These are phyloP conservation scores for Fusarium duplospermum DNA, from an alignment of 2,329 filamentous ascomycete genomes.

Conservation along the genomic window DNA sequence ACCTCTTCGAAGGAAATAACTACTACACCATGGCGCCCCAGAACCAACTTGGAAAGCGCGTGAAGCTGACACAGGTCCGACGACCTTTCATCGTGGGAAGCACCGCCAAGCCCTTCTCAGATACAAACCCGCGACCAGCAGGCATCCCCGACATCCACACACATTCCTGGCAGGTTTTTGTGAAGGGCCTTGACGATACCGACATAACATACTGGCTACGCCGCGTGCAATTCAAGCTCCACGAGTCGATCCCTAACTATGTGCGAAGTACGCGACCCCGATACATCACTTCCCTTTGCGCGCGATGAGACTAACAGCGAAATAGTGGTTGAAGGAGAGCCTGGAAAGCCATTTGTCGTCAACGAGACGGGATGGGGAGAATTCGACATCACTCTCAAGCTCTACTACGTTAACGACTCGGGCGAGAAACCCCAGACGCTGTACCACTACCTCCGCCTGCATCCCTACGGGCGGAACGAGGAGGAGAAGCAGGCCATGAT, in stretches of 20 bases:
- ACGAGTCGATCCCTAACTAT: conserved; percentile 95
- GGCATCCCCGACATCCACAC: conserved; percentile 90
- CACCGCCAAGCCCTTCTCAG: conserved; percentile 83
- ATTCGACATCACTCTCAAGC: conserved; percentile 94
- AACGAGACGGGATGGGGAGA: conserved; percentile 97
- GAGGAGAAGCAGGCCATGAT: conserved; percentile 73
- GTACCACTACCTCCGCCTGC: conserved; percentile 90
- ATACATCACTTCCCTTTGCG: neutral
- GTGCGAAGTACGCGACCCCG: conserved; percentile 72
- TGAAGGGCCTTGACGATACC: conserved; percentile 88
- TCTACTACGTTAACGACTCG: conserved; percentile 90
- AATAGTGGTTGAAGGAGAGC: conserved; percentile 76
- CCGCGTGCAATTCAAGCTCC: conserved; percentile 97
- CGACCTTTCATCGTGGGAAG: conserved; percentile 80
- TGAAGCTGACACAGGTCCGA: conserved; percentile 73
- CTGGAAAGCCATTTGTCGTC: conserved; percentile 79
- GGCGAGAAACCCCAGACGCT: conserved; percentile 96
- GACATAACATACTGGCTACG: conserved; percentile 96
- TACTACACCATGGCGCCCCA: conserved; percentile 66
- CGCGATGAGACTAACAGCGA: conserved; percentile 27
- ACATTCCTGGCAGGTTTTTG: conserved; percentile 95
- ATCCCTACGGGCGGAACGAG: conserved; percentile 88
- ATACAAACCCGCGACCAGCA: conserved; percentile 81
- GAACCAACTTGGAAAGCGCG: conserved; percentile 69
- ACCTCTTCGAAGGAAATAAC: neutral